Conservation (phyloP, 495 filamentous ascomycete genomes). For the Penicillium simplicissimum region DNA sequence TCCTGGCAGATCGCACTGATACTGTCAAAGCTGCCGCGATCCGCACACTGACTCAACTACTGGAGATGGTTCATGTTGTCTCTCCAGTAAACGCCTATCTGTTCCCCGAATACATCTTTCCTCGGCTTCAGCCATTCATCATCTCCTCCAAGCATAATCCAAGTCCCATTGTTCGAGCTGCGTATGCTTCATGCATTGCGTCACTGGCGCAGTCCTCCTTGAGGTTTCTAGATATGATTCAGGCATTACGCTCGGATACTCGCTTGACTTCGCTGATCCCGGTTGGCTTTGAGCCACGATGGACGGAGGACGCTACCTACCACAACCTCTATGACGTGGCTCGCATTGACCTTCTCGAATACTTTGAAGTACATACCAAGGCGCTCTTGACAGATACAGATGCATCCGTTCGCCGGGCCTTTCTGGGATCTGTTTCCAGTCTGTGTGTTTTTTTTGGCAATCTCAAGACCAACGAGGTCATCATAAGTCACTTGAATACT, state of each 20-base stretch:
- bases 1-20: constrained; percentile 79
- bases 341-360: constrained; percentile 68
- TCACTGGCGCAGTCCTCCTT: constrained; percentile 88
- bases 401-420: constrained; percentile 85
- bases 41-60: constrained; percentile 80
- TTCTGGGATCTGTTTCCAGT: constrained; percentile 88
- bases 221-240: constrained; percentile 85
- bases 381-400: constrained; percentile 83
- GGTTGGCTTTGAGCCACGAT: constrained; percentile 54
- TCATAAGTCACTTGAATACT: constrained; percentile 93
- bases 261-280: constrained; percentile 76
- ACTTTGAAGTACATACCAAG: constrained; percentile 88
- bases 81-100: constrained; percentile 95
- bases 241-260: constrained; percentile 81
- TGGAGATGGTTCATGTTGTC: constrained; percentile 81
- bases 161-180: constrained; percentile 74
- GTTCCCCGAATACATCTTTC: constrained; percentile 93
- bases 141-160: constrained; percentile 53
- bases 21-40: constrained; percentile 82
- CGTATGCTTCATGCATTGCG: constrained; percentile 90
- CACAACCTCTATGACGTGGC: constrained; percentile 83
- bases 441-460: constrained; percentile 96
- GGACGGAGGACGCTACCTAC: constrained; percentile 74
- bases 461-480: constrained; percentile 84
- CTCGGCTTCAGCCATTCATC: constrained; percentile 73